Conservation (phyloP, 208 protist genomes). For the Trypanosoma theileri region DNA sequence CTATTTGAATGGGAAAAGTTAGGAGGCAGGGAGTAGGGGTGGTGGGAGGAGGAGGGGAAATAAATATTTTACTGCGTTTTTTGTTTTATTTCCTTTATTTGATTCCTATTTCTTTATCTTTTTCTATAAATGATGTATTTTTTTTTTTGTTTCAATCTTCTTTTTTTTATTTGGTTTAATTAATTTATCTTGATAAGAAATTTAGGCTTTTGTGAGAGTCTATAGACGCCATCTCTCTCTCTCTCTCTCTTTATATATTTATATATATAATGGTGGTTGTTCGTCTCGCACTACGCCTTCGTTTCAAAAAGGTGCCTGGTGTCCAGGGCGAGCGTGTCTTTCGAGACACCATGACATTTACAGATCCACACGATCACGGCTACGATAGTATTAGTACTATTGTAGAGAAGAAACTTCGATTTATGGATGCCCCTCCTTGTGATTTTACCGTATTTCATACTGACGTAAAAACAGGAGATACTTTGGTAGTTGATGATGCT, state of each 20-base stretch:
- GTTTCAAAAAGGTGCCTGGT: slow-evolving; percentile 66
- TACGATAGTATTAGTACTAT: slow-evolving; percentile 64
- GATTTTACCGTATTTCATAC: slow-evolving; percentile 69
- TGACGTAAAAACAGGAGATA: slow-evolving; percentile 47
- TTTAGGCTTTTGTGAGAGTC: not conserved
- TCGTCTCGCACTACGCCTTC: slow-evolving; percentile 40
- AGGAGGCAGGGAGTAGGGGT: not conserved
- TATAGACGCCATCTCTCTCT: not conserved
- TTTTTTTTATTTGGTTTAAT: slow-evolving; percentile 6
- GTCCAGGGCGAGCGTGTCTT: slow-evolving; percentile 68
- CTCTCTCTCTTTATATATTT: not conserved
- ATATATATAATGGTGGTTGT: slow-evolving; percentile 20
- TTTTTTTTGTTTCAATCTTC: slow-evolving; percentile 7
- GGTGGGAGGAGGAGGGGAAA: not conserved
- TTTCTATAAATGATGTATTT: too few relatives aligned
- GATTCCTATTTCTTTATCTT: not conserved
- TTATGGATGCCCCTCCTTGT: slow-evolving; percentile 61
- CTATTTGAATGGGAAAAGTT: too few relatives aligned
- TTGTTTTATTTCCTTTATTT: slow-evolving; percentile 5
- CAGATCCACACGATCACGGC: slow-evolving; percentile 49
- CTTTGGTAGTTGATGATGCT: slow-evolving; percentile 80
- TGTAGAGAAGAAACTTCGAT: slow-evolving; percentile 70
- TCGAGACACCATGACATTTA: slow-evolving; percentile 46
- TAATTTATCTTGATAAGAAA: not conserved
- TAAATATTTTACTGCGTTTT: not conserved